Percentiles rank a stretch among this genome's conserved stretches.
phyloP scores from a whole-genome alignment of 345 rosid genomes.

The Eucalyptus caleyi region DNA sequence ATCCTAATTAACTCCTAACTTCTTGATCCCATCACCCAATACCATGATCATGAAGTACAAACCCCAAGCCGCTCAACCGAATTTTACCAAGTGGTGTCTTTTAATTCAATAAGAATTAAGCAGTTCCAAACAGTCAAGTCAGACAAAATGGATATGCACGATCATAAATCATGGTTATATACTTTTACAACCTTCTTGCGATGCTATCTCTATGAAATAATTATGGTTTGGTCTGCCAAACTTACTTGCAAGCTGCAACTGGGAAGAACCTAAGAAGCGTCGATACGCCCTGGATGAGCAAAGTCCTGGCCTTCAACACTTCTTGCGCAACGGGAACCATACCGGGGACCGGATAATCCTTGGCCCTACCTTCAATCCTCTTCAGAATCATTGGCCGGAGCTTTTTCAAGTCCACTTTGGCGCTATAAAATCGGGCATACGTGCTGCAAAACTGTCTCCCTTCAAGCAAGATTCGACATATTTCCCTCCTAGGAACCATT shows the following conservation, averaged over 20 bases:
- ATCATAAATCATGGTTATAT: not conserved
- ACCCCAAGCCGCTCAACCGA: not conserved
- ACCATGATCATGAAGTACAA: not conserved
- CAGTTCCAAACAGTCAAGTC: not conserved
- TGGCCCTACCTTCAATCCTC: conserved; percentile 59
- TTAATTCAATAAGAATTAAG: not conserved
- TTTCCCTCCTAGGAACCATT: not conserved
- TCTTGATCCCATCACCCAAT: not conserved
- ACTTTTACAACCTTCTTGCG: not conserved
- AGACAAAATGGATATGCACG: not conserved
- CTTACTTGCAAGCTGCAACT: conserved; percentile 70
- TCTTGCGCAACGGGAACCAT: conserved; percentile 66
- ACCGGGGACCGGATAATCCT: conserved; percentile 45
- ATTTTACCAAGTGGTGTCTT: not conserved
- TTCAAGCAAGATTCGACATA: not conserved
- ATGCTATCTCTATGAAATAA: not conserved
- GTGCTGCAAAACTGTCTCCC: not conserved
- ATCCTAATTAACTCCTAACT: not conserved
- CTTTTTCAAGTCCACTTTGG: conserved; percentile 43
- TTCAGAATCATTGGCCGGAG: conserved; percentile 70
- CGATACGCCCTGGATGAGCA: conserved; percentile 45
- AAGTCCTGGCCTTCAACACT: conserved; percentile 40
- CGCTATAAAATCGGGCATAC: conserved; percentile 29
- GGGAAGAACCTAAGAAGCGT: conserved; percentile 46
- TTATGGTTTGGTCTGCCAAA: not conserved